phyloP scores from a whole-genome alignment of 2,329 filamentous ascomycete species.

The Pseudofabraea citricarpa region DNA sequence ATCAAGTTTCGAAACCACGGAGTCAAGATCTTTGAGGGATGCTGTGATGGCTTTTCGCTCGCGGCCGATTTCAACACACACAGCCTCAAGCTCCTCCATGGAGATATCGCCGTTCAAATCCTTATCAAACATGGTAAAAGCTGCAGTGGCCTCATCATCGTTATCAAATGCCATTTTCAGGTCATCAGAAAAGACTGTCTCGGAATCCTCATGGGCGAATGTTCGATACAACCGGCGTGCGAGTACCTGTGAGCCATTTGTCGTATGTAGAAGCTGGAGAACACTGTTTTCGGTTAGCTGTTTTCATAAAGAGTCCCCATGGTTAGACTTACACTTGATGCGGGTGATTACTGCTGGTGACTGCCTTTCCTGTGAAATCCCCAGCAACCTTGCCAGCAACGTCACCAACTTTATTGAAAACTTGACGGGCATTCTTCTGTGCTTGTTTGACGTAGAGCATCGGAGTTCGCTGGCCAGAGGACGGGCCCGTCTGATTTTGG shows the following conservation, averaged over 20 bases:
- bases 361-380: slow-evolving; percentile 77
- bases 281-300: slow-evolving; percentile 38
- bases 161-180: slow-evolving; percentile 74
- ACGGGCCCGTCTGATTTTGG: slow-evolving; percentile 29
- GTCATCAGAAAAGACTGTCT: slow-evolving; percentile 75
- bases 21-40: slow-evolving; percentile 90
- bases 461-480: slow-evolving; percentile 58
- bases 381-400: slow-evolving; percentile 82
- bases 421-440: slow-evolving; percentile 69
- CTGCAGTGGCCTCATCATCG: slow-evolving; percentile 80
- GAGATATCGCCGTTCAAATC: slow-evolving; percentile 96
- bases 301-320: not conserved
- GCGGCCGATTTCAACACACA: slow-evolving; percentile 89
- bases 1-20: slow-evolving; percentile 85
- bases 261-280: slow-evolving; percentile 68
- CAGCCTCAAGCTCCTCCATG: slow-evolving; percentile 88
- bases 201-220: slow-evolving; percentile 68
- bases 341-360: slow-evolving; percentile 69
- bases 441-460: slow-evolving; percentile 64
- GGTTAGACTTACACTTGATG: slow-evolving; percentile 57
- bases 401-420: slow-evolving; percentile 75
- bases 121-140: slow-evolving; percentile 91
- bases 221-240: slow-evolving; percentile 86
- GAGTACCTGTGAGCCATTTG: slow-evolving; percentile 72
- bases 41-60: slow-evolving; percentile 95